Conservation (phyloP, 2,329 filamentous ascomycete genomes). For the Penicillium sp. region DNA sequence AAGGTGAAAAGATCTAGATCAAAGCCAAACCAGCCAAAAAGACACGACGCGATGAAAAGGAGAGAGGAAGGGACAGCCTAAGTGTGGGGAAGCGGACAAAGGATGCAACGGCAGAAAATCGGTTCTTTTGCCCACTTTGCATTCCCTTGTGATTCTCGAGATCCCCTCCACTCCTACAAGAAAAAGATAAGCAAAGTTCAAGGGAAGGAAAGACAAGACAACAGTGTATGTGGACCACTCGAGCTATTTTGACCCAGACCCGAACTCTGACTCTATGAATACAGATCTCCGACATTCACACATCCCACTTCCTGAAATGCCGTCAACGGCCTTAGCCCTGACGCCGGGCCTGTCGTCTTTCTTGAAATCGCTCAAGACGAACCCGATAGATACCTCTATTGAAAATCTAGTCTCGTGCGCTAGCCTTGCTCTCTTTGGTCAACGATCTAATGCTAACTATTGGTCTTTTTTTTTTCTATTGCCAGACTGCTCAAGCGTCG, state of each 20-base stretch:
- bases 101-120: slow-evolving; percentile 27
- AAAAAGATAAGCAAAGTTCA: not conserved
- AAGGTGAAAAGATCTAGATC: slow-evolving; percentile 6
- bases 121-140: slow-evolving; percentile 22
- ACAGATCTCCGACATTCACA: not conserved
- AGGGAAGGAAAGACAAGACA: not conserved
- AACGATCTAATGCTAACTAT: slow-evolving; percentile 13
- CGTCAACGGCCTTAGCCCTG: slow-evolving; percentile 55
- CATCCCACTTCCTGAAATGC: slow-evolving; percentile 50
- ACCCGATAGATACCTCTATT: slow-evolving; percentile 75
- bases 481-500: slow-evolving; percentile 79
- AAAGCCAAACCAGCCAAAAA: slow-evolving; percentile 2
- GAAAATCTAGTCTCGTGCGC: slow-evolving; percentile 79
- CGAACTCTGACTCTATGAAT: not conserved
- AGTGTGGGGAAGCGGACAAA: slow-evolving; percentile 31
- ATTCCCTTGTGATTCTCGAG: not conserved
- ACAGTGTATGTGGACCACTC: not conserved
- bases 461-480: slow-evolving; percentile 2
- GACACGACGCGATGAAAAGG: slow-evolving; percentile 7
- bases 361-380: slow-evolving; percentile 73
- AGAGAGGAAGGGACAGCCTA: slow-evolving; percentile 16
- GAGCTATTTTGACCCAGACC: not conserved
- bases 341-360: slow-evolving; percentile 77
- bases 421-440: not conserved
- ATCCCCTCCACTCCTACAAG: not conserved